A percentile compares a stretch with the other conserved stretches of the same genome.
Conservation (phyloP, 768 basidiomycete species). For the Paxillus involutus region DNA sequence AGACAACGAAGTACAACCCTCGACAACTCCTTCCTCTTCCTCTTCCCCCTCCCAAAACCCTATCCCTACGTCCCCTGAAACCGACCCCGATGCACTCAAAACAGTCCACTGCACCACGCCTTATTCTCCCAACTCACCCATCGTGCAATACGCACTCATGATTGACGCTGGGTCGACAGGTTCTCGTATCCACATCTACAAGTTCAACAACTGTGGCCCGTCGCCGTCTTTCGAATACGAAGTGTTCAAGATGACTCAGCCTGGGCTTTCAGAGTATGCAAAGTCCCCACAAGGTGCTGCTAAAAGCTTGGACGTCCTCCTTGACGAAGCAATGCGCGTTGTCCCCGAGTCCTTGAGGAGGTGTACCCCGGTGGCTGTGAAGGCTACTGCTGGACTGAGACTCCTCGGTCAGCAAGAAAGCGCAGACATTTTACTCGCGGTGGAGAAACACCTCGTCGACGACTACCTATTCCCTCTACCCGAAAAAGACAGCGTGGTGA, state of each 20-base stretch:
- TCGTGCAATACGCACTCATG: conserved; percentile 94
- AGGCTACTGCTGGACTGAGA: conserved; percentile 89
- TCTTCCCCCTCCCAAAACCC: conserved; percentile 1
- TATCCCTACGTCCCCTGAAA: conserved; percentile 58
- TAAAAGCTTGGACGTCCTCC: conserved; percentile 69
- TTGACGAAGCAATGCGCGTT: conserved; percentile 76
- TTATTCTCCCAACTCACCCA: conserved; percentile 42
- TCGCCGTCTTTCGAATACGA: conserved; percentile 89
- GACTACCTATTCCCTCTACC: conserved; percentile 69
- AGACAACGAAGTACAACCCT: not conserved
- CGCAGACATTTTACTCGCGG: conserved; percentile 72
- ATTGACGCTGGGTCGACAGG: conserved; percentile 98
- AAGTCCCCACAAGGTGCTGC: conserved; percentile 70
- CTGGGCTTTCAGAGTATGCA: conserved; percentile 71
- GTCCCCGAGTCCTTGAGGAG: conserved; percentile 61
- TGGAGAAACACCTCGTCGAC: conserved; percentile 54
- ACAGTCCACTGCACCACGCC: conserved; percentile 73
- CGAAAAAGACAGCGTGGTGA: conserved; percentile 66
- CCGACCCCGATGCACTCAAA: conserved; percentile 70
- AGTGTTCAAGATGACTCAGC: conserved; percentile 79
- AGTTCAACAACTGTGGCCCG: conserved; percentile 87
- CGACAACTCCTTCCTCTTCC: conserved; percentile 2
- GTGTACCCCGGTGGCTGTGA: conserved; percentile 89
- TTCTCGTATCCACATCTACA: conserved; percentile 97
- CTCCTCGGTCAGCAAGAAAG: conserved; percentile 64